phyloP scores from a whole-genome alignment of 2,329 filamentous ascomycete species.

The Alternaria longipes region DNA sequence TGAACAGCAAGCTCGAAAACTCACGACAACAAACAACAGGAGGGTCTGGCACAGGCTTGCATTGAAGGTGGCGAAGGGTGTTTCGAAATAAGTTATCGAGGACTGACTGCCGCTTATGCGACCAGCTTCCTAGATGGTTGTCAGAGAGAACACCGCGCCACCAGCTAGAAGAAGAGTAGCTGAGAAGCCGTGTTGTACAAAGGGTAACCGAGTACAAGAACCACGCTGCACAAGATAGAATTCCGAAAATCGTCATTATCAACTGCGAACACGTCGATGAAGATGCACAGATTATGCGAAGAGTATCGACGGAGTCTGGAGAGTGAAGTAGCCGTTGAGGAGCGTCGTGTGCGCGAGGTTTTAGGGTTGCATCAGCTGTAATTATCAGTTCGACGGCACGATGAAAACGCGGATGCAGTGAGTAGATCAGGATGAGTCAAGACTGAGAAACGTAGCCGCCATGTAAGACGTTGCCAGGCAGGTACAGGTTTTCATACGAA shows the following conservation, averaged over 20 bases:
- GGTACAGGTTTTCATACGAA: slow-evolving; percentile 14
- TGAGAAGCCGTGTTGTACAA: slow-evolving; percentile 2
- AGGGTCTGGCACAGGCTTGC: too few species aligned
- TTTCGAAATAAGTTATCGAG: too few species aligned
- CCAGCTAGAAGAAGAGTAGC: not conserved
- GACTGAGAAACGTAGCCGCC: not conserved
- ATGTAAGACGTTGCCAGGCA: slow-evolving; percentile 7
- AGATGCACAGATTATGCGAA: not conserved
- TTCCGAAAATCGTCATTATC: not conserved
- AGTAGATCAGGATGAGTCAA: not conserved
- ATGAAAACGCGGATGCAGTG: slow-evolving; percentile 8
- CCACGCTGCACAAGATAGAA: not conserved
- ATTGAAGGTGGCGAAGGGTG: too few species aligned
- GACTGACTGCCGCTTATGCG: slow-evolving; percentile 7
- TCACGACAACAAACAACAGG: too few species aligned
- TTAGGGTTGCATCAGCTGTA: slow-evolving; percentile 6
- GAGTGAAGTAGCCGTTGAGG: slow-evolving; percentile 9
- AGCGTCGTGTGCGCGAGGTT: slow-evolving; percentile 6
- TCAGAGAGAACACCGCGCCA: slow-evolving; percentile 1
- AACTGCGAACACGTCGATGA: not conserved
- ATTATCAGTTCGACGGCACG: slow-evolving; percentile 24
- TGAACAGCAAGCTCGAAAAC: too few species aligned
- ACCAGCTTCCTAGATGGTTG: slow-evolving; percentile 7
- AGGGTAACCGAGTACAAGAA: not conserved
- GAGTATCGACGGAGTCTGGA: slow-evolving; percentile 5